Conservation (phyloP, 306 rosid genomes). For the Cucumis hystrix region DNA sequence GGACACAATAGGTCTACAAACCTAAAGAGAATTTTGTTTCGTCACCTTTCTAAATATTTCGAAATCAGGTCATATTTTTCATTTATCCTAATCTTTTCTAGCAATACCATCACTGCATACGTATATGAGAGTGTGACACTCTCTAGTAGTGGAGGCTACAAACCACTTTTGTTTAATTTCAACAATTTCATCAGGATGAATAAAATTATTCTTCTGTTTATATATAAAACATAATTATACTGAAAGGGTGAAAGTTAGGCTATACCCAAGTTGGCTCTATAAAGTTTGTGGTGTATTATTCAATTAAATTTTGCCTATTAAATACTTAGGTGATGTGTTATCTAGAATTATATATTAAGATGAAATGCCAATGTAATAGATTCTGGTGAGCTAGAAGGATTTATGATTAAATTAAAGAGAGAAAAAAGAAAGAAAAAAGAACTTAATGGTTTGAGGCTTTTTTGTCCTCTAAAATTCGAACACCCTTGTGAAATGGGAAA, state of each 20-base stretch:
- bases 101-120: neutral
- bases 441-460: neutral
- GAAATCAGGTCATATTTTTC: neutral
- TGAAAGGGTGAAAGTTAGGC: neutral
- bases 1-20: neutral
- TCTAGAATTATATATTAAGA: neutral
- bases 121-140: neutral
- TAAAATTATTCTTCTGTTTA: neutral
- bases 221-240: neutral
- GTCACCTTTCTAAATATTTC: neutral
- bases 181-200: too few species aligned
- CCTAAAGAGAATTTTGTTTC: neutral
- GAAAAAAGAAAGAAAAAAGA: neutral
- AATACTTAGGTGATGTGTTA: neutral
- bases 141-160: neutral
- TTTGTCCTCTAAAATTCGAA: conserved; percentile 46
- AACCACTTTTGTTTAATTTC: neutral
- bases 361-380: neutral
- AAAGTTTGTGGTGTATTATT: neutral
- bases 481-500: conserved; percentile 8
- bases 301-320: neutral
- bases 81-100: neutral
- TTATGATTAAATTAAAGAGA: neutral
- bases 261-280: neutral
- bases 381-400: neutral